These are phyloP conservation scores for Ophiostoma quercus DNA, from an alignment of 2,329 filamentous ascomycete species.

Conservation along the genomic window DNA sequence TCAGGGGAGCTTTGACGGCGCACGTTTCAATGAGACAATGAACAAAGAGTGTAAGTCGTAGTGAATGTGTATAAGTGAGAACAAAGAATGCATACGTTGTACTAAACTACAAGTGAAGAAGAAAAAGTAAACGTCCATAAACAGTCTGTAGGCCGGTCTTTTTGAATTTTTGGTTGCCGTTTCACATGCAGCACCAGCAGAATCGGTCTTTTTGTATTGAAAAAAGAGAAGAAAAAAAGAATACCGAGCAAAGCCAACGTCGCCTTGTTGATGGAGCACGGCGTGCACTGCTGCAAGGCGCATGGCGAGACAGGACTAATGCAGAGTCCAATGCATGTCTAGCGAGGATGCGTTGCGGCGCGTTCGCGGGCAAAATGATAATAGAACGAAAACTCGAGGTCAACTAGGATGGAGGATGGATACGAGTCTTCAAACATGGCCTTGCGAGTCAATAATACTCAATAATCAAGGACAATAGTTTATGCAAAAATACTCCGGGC, in stretches of 20 bases:
- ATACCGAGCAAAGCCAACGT: not conserved
- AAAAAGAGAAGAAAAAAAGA: too few relatives aligned
- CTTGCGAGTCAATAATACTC: not conserved
- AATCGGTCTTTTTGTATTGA: not conserved
- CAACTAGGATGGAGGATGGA: not conserved
- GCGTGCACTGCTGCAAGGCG: not conserved
- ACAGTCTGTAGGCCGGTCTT: not conserved
- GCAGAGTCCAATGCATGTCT: conserved; percentile 10
- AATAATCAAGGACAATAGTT: not conserved
- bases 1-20: not conserved
- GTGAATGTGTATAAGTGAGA: not conserved
- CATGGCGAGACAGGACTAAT: conserved; percentile 3
- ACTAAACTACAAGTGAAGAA: not conserved
- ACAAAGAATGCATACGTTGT: not conserved
- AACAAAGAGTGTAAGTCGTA: conserved; percentile 5
- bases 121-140: not conserved
- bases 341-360: not conserved
- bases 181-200: conserved; percentile 1
- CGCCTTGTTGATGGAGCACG: not conserved
- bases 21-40: not conserved
- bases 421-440: not conserved
- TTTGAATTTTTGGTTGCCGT: not conserved
- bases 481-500: not conserved
- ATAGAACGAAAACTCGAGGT: too few relatives aligned
- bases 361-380: not conserved